Evolutionary conservation across 2,329 filamentous ascomycete genomes (phyloP), one percentile per base, ranked within the genome.

Genomic region (Aspergillus novofumigatus): DNA sequence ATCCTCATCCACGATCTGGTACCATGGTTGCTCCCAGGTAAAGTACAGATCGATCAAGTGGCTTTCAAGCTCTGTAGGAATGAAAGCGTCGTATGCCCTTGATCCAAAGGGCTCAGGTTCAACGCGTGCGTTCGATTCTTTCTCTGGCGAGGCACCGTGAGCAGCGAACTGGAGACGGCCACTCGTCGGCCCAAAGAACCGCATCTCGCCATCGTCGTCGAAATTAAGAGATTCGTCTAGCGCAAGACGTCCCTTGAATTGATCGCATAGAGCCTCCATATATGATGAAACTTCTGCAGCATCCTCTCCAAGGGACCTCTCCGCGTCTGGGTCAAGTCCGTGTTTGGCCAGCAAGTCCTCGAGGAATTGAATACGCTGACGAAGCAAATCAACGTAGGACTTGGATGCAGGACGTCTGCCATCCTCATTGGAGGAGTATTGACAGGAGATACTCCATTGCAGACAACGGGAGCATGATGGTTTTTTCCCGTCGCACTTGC

Each of bases 181-280:
- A 56, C 73, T 76, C 0, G 72, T 68, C 1, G 70, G 65, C 0
- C 74, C 73, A 56, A 75, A 76, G 51, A 73, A 76, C 1, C 69
- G 61, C 49, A 68, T 63, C 51, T 76, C 72, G 0, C 67, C 67
- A 41, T 75, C 72, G 25, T 65, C 65, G 23, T 75, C 72, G 26
- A 71, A 73, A 41, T 73, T 72, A 28, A 72, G 57, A 5, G 70
- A 67, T 42, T 73, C 72, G n/a, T 75, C 72, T 0, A 74, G 49
- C 17, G 68, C 70, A 1, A 75, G 59, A 3, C 68, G 63, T 0
- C 72, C 72, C 42, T 73, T 69, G 50, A 72, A 68, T 3, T 62
- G 63, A 2, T 62, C 53, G 25, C 56, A 65, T 10, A 69, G 8
- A 32, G 65, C 61, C 45, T 66, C 61, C 41, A 65, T 50, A 26